Evolutionary conservation across 2,329 filamentous ascomycete species (phyloP), one percentile per base, ranked within the genome.

Genomic region (Aspergillus luchuensis): DNA sequence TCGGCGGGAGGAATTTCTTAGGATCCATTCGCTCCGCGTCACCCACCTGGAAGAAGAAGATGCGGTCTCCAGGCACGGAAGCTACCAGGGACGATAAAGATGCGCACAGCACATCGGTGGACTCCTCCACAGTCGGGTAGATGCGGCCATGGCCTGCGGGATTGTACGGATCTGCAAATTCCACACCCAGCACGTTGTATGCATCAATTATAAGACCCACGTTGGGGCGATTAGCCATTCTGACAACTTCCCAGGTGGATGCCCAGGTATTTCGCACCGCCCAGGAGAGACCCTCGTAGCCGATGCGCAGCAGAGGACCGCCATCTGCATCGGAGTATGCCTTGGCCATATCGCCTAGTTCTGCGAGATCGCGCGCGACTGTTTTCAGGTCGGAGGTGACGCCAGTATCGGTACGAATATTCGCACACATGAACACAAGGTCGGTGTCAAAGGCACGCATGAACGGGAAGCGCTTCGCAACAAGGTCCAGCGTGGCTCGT

Each of bases 361-460:
- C 72, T 0, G 72, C 72, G 3, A 75, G 57, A 53, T 75, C 73
- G 28, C 55, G 56, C 1, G 73, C 72, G 5, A 74, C 72, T 1
- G 63, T 68, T 50, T 71, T 68, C 4, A 74, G 60, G 60, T 75
- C 72, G 0, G 69, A 65, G 0, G 73, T 75, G 5, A 73, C 70
- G 0, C 71, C 69, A n/a, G 30, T 28, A 23, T 74, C 72, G 4
- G 61, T 69, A 8, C 72, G 71, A 45, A 73, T 71, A 43, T 59
- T 75, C n/a, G 73, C 69, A 53, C 72, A 75, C 70, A 75, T 70
- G 38, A 74, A 75, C 0, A 75, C 72, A 4, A 75, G 65, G 38
- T 74, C 73, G 6, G 73, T 75, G 43, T 72, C 69, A 41, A 74
- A 75, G 2, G 72, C 73, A 6, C 73, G 67, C 73, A 75, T 75